Percentiles rank a stretch among this genome's conserved stretches.
Conservation (phyloP, 768 basidiomycete species). For the Kwoniella pini region DNA sequence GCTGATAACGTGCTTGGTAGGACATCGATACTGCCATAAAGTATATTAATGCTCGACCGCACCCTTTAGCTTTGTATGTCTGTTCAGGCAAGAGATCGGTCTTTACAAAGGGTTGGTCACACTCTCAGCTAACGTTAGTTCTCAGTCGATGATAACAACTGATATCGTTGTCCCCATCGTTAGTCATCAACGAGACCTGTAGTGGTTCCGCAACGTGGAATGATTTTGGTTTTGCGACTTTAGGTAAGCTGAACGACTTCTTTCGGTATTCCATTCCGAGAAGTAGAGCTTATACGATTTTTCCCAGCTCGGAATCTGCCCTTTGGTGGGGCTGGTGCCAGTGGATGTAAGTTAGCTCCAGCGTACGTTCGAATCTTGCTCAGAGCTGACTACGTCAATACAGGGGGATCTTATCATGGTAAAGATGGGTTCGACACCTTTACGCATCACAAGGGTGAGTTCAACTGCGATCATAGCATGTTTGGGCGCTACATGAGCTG, state of each 20-base stretch:
- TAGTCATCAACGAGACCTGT: constrained; percentile 48
- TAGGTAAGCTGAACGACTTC: constrained; percentile 22
- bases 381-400: background rate
- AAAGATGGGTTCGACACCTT: constrained; percentile 49
- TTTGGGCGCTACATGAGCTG: no score
- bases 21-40: constrained; percentile 48
- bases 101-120: constrained; percentile 46
- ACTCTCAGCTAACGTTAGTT: background rate
- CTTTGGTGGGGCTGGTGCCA: constrained; percentile 53
- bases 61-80: constrained; percentile 52
- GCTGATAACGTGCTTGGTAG: constrained; percentile 18
- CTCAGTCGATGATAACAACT: background rate
- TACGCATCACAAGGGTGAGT: constrained; percentile 48
- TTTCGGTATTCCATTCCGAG: background rate
- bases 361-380: no score
- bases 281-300: background rate
- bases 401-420: constrained; percentile 51
- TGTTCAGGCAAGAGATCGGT: constrained; percentile 38
- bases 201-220: constrained; percentile 52
- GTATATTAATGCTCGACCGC: constrained; percentile 46
- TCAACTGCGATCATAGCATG: no score
- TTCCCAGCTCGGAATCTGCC: constrained; percentile 32
- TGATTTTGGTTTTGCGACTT: constrained; percentile 43
- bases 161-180: background rate
- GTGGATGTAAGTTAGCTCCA: constrained; percentile 45